Base-by-base conservation (phyloP, 805 yeast species). In the Lipomyces sp. region DNA sequence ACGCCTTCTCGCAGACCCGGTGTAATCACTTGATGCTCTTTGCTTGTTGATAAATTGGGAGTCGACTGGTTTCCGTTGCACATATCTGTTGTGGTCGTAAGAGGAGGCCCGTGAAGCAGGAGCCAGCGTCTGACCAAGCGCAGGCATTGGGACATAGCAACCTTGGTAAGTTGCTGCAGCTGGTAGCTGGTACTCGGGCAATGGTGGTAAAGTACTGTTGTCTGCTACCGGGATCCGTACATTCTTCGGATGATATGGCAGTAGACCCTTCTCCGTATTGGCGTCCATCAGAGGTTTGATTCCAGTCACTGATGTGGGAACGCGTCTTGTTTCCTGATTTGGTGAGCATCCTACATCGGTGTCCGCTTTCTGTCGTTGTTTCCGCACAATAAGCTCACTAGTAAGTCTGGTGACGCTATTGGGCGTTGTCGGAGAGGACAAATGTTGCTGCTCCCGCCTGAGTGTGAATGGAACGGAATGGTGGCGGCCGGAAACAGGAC, bases 401-500 rank as follows among this genome's bases (percentile, higher is more conserved):
- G 15, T 18, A 2, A 18, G 56, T 30, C 18, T 55, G 8, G 18
- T 6, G 56, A 6, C 56, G 18, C 15, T 32, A 53, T 53, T 32
- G 7, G 56, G 37, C 15, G 56, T 13, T 6, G 56, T 53, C 18
- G 56, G 35, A 42, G 37, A 53, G n/a, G 33, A 13, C 7, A 13
- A 8, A 11, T 55, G 59, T 15, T 55, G 57, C 24, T 32, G 48
- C 11, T 15, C 13, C 6, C 11, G 10, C 34, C 59, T 34, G 29
- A 55, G 59, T 11, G 59, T 33, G 32, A 39, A 30, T n/a, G 59
- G 59, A 2, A 55, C 59, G 8, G 59, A 35, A n/a, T 55, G 59
- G 34, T 55, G 59, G 15, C 59, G 59, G 6, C 55, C 6, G 6
- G 30, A 24, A 32, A 13, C 32, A 11, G 59, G 59, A 55, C 48